Evolutionary conservation across 306 rosid genomes (phyloP).

Genomic region (Nissolia schottii): DNA sequence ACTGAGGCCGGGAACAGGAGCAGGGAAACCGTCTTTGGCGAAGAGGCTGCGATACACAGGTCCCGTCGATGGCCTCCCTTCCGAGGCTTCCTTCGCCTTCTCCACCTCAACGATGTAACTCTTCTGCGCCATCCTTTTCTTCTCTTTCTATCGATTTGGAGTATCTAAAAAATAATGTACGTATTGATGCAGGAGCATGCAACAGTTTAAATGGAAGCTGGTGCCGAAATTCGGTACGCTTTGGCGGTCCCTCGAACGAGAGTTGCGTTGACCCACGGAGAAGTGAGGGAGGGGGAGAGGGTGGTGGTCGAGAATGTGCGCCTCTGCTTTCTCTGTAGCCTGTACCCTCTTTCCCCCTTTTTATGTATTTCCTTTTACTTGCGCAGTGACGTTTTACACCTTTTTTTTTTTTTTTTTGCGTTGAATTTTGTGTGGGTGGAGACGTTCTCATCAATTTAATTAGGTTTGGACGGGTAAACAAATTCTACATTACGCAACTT

Average conservation of each 20-base stretch:
- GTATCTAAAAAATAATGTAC: too few relatives aligned
- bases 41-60: conserved; percentile 79
- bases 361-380: too few relatives aligned
- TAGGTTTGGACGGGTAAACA: conserved; percentile 31
- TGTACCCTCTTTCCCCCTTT: too few relatives aligned
- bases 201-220: too few relatives aligned
- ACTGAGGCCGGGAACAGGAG: conserved; percentile 59
- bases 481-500: not conserved
- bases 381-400: too few relatives aligned
- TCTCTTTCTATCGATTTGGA: not conserved
- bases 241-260: too few relatives aligned
- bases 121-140: conserved; percentile 41
- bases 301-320: not conserved
- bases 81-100: conserved; percentile 51
- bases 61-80: conserved; percentile 60
- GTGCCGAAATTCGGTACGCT: too few relatives aligned
- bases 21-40: conserved; percentile 80
- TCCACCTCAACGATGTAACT: conserved; percentile 65
- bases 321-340: not conserved
- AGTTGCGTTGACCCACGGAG: not conserved
- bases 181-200: too few relatives aligned
- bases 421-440: too few relatives aligned
- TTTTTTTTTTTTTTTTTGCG: not conserved
- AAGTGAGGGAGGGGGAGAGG: not conserved
- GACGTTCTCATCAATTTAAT: not conserved